phyloP scores from a whole-genome alignment of 2,329 filamentous ascomycete genomes.

The Fusarium scirpi region DNA sequence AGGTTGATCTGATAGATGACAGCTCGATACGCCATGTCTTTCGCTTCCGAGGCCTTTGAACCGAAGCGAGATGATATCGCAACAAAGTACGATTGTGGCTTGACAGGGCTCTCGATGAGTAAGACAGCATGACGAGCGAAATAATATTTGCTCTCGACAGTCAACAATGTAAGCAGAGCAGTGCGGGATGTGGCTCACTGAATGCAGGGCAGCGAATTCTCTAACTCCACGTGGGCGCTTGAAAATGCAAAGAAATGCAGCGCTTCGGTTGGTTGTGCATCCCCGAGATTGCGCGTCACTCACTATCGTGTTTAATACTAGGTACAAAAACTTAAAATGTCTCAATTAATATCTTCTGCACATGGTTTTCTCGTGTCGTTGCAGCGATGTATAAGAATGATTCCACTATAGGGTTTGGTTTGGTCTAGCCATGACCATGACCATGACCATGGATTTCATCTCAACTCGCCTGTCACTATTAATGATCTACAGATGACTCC shows the following conservation, averaged over 20 bases:
- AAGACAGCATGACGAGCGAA: constrained; percentile 11
- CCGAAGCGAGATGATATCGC: constrained; percentile 24
- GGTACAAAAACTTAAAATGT: constrained; percentile 20
- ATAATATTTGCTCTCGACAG: background rate
- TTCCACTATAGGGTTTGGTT: constrained; percentile 3
- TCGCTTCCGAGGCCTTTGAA: constrained; percentile 5
- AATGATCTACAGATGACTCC: constrained; percentile 36
- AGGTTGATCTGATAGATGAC: constrained; percentile 16
- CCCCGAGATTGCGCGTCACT: constrained; percentile 42
- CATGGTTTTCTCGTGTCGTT: constrained; percentile 34
- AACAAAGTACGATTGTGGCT: constrained; percentile 27
- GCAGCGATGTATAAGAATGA: constrained; percentile 5
- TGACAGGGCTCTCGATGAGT: constrained; percentile 12
- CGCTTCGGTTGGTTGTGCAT: constrained; percentile 30
- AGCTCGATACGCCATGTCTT: constrained; percentile 15
- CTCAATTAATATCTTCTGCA: constrained; percentile 20
- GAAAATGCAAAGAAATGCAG: constrained; percentile 17
- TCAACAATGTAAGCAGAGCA: background rate
- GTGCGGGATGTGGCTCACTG: constrained; percentile 15
- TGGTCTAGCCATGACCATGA: background rate
- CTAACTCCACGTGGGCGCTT: constrained; percentile 45
- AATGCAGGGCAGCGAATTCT: constrained; percentile 40
- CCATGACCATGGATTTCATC: constrained; percentile 7
- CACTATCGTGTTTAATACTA: constrained; percentile 5
- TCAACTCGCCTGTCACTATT: constrained; percentile 10